phyloP scores from a whole-genome alignment of 1,284 basidiomycete genomes.

The Tilletia caries region DNA sequence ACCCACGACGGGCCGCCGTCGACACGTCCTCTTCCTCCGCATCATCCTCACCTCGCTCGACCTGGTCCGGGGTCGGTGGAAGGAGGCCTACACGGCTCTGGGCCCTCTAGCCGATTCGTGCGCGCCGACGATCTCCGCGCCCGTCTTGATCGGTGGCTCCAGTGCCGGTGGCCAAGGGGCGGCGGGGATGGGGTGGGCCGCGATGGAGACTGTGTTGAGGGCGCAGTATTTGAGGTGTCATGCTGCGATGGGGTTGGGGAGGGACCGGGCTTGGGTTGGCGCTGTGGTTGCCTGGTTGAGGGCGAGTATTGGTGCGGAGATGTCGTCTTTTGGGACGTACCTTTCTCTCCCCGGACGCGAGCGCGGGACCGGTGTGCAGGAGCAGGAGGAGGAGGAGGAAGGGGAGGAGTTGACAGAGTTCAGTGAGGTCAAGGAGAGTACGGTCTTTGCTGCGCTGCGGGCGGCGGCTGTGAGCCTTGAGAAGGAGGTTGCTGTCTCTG shows the following conservation, averaged over 20 bases:
- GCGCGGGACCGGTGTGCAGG: too few relatives aligned
- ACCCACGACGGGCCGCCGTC: neutral
- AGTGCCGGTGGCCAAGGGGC: neutral
- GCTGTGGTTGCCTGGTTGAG: constrained; percentile 60
- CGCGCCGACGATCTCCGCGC: constrained; percentile 48
- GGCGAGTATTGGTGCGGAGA: neutral
- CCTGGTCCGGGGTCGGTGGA: constrained; percentile 19
- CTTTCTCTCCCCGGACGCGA: too few relatives aligned
- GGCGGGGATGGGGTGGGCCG: constrained; percentile 55
- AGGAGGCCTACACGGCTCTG: constrained; percentile 23
- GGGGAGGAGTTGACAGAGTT: neutral
- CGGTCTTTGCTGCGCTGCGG: constrained; percentile 29
- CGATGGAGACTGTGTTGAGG: constrained; percentile 72
- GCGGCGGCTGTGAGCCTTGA: constrained; percentile 23
- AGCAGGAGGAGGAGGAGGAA: too few relatives aligned
- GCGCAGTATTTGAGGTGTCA: constrained; percentile 68
- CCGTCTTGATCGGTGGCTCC: neutral
- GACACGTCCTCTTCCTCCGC: constrained; percentile 7
- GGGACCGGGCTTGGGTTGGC: constrained; percentile 71
- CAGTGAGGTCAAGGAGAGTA: neutral
- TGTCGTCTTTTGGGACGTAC: too few relatives aligned
- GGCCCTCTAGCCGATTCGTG: constrained; percentile 50
- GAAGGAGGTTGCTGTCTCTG: constrained; percentile 33
- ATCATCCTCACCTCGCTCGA: neutral
- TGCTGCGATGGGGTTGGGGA: constrained; percentile 59